Evolutionary conservation across 768 basidiomycete genomes (phyloP).

Genomic region (Suillus americanus): DNA sequence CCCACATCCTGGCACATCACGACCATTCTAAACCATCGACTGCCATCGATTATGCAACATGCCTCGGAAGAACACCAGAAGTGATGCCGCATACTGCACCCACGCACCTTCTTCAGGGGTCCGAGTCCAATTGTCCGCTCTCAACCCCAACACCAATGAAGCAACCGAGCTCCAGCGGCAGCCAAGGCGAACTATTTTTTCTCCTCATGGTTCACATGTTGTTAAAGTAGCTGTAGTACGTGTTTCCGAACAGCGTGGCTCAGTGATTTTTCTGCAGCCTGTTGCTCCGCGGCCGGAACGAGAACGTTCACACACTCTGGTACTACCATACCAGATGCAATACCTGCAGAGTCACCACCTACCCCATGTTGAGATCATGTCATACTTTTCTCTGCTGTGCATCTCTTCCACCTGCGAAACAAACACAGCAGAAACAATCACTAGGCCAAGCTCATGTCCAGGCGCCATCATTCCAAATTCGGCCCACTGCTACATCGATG

Average conservation of each 20-base stretch:
- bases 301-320: background rate
- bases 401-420: background rate
- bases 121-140: background rate
- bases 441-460: background rate
- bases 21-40: background rate
- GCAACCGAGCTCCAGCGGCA: too few species aligned
- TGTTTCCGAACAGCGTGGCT: background rate
- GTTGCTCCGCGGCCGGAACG: background rate
- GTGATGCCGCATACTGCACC: background rate
- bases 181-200: too few species aligned
- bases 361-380: background rate
- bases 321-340: background rate
- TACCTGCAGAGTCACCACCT: background rate
- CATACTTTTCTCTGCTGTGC: background rate
- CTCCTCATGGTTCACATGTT: too few species aligned
- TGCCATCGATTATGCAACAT: background rate
- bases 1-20: background rate
- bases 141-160: background rate
- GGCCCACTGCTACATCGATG: too few species aligned
- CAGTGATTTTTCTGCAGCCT: background rate
- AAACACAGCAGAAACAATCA: background rate
- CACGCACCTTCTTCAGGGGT: background rate
- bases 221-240: too few species aligned
- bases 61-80: background rate
- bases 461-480: too few species aligned